A percentile compares a stretch with the other conserved stretches of the same genome.
These are phyloP conservation scores for Dactylella cylindrospora DNA, from an alignment of 2,329 filamentous ascomycete species.

Conservation along the genomic window DNA sequence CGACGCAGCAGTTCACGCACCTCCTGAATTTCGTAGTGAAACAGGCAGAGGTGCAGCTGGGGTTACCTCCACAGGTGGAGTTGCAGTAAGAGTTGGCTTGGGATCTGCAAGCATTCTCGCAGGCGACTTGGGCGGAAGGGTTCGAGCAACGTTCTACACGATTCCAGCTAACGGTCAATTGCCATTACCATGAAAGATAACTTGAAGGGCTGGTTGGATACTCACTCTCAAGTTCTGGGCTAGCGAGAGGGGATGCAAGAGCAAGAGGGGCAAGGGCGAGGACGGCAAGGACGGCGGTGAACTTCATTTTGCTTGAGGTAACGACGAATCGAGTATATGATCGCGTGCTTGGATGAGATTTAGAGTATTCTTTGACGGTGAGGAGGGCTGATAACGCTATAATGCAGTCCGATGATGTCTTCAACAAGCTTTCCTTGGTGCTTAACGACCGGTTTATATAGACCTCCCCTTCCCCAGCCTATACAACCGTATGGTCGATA, in stretches of 20 bases:
- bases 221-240: slow-evolving; percentile 9
- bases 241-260: slow-evolving; percentile 12
- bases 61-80: neutral
- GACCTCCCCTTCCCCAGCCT: too few species aligned
- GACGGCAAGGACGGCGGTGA: slow-evolving; percentile 20
- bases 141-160: slow-evolving; percentile 9
- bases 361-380: too few species aligned
- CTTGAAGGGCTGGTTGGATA: neutral
- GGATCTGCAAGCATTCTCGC: neutral
- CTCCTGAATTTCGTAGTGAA: neutral
- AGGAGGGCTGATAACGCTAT: too few species aligned
- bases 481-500: too few species aligned
- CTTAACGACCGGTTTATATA: too few species aligned
- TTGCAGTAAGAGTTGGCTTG: neutral
- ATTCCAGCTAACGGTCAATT: slow-evolving; percentile 1
- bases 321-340: too few species aligned
- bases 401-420: too few species aligned
- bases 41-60: slow-evolving; percentile 10
- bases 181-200: neutral
- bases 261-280: slow-evolving; percentile 14
- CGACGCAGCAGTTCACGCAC: slow-evolving; percentile 6
- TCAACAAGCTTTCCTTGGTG: too few species aligned
- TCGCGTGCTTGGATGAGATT: too few species aligned
- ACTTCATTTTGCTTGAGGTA: slow-evolving; percentile 36
- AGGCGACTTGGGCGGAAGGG: slow-evolving; percentile 1